These are phyloP conservation scores for Fraxinus dipetala DNA, from an alignment of 305 asterid genomes.

Conservation along the genomic window DNA sequence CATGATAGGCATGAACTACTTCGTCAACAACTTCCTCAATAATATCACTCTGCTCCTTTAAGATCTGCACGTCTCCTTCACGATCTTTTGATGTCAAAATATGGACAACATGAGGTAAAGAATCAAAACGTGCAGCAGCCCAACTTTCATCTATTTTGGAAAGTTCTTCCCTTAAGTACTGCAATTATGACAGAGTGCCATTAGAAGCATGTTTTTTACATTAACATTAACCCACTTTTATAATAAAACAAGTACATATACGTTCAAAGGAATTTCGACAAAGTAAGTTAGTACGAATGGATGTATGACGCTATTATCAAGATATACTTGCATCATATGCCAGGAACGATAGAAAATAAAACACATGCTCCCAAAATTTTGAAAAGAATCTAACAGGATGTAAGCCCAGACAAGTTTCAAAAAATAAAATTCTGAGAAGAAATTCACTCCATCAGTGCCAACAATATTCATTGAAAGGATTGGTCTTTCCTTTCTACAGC, in stretches of 20 bases:
- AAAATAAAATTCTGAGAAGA: slow-evolving; percentile 11
- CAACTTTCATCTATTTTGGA: slow-evolving; percentile 90
- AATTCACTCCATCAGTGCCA: slow-evolving; percentile 4
- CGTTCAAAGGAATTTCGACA: neutral
- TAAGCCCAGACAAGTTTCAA: neutral
- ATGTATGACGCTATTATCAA: neutral
- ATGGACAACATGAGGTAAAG: slow-evolving; percentile 97
- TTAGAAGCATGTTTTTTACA: slow-evolving; percentile 14
- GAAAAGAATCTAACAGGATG: neutral
- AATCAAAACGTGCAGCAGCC: slow-evolving; percentile 95
- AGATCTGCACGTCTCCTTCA: slow-evolving; percentile 71
- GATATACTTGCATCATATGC: slow-evolving; percentile 11
- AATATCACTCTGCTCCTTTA: slow-evolving; percentile 94
- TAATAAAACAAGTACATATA: slow-evolving; percentile 15
- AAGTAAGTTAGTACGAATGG: neutral
- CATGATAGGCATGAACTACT: slow-evolving; percentile 97
- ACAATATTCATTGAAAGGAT: neutral
- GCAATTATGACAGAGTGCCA: slow-evolving; percentile 37
- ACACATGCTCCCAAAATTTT: neutral
- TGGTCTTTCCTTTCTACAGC: slow-evolving; percentile 11
- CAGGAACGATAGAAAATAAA: slow-evolving; percentile 12
- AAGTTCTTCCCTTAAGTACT: slow-evolving; percentile 87
- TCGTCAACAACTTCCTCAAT: slow-evolving; percentile 97
- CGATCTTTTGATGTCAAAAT: slow-evolving; percentile 95
- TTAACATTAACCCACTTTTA: slow-evolving; percentile 7